Percentiles rank a stretch among this genome's conserved stretches.
These are phyloP conservation scores for Lachancea quebecensis DNA, from an alignment of 805 yeast genomes.

Conservation along the genomic window DNA sequence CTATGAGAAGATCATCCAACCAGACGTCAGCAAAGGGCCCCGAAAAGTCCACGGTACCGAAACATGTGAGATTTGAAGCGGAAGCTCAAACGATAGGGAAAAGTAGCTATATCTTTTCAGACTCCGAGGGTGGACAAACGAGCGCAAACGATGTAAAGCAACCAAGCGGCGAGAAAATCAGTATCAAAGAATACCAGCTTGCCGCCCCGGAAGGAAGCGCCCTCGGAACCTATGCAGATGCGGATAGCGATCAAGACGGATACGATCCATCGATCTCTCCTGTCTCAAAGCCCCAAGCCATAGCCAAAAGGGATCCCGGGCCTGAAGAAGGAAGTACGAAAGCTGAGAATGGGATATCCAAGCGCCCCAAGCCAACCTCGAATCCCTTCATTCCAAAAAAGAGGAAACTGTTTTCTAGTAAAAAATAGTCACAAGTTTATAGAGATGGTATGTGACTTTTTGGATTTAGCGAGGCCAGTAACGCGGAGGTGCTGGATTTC, in stretches of 20 bases:
- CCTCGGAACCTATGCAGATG: not conserved
- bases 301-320: not conserved
- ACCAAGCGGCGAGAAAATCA: too few relatives aligned
- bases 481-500: too few relatives aligned
- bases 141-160: too few relatives aligned
- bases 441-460: not conserved
- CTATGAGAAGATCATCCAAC: not conserved
- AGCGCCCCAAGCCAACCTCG: not conserved
- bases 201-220: not conserved
- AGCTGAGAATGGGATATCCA: not conserved
- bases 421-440: constrained; percentile 1
- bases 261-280: constrained; percentile 7
- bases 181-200: too few relatives aligned
- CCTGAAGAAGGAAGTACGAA: not conserved
- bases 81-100: constrained; percentile 9
- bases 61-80: constrained; percentile 6
- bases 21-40: not conserved
- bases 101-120: not conserved
- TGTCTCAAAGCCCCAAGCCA: not conserved
- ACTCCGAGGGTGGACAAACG: too few relatives aligned
- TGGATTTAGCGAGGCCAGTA: too few relatives aligned
- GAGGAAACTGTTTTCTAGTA: constrained; percentile 10
- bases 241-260: constrained; percentile 5
- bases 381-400: constrained; percentile 24
- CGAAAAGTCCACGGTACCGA: constrained; percentile 8